Evolutionary conservation across 345 rosid species (phyloP), one percentile per base, ranked within the genome.

Genomic region (Raphanus raphanistrum): DNA sequence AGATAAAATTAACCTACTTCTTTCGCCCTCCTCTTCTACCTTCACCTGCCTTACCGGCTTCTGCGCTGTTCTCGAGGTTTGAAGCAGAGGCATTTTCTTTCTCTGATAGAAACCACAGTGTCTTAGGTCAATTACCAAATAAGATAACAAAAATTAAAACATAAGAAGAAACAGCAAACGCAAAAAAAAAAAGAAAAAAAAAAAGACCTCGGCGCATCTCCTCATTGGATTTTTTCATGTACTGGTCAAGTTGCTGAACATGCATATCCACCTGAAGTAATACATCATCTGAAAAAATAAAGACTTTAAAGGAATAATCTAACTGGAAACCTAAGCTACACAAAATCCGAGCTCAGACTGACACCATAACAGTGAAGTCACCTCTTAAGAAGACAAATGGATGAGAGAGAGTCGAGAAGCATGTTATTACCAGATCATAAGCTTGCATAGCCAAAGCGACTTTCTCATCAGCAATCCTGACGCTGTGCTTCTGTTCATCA

Each of bases 391-490:
- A 52, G 58, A 52, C 13, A 9, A n/a, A 70, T 8, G 31, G 12
- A 70, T 8, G 26, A 43, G 33, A 66, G 31, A 41, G 4, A 41
- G n/a, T n/a, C n/a, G 35, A 32, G 35, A 57, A 6, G 26, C 54
- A 38, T 87, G 92, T 50, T n/a, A n/a, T n/a, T 52, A 52, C 99
- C 91, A 95, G 81, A 86, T 92, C 99, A 86, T 95, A 95, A 4
- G 94, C 93, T 69, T 95, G 99, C 72, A 83, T 79, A 83, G 98
- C 97, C 85, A 92, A 81, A 1, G 96, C 87, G 54, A 95, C 90
- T 81, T 95, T 95, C 84, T 95, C 99, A 80, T 95, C 98, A 2
- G 98, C 99, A 79, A 95, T 91, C 70, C 99, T 83, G 76, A 92
- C 77, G 72, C 94, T 84, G 86, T 95, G 99, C 81, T 89, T 90